Conservation (phyloP, 176 grass and related monocot genomes). For the Hsuehochloa calcarea region DNA sequence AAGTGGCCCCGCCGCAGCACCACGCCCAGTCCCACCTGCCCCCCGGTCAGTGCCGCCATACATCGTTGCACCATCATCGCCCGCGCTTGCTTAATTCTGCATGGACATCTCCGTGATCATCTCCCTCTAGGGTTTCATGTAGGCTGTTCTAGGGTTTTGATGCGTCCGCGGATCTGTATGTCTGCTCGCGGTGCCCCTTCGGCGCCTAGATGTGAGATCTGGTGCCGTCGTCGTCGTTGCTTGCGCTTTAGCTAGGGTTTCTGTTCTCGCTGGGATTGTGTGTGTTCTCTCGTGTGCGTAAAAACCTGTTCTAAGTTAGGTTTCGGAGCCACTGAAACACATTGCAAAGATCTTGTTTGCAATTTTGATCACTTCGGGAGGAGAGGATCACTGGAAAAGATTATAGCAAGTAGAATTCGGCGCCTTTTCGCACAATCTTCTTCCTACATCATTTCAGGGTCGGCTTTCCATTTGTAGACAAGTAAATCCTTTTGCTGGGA, state of each 20-base stretch:
- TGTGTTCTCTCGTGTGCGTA: not conserved
- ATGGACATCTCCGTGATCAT: not conserved
- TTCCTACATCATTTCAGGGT: not conserved
- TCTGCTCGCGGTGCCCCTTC: not conserved
- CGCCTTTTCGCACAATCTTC: not conserved
- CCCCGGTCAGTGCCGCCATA: constrained; percentile 20
- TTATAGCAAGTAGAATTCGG: not conserved
- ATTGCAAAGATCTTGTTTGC: not conserved
- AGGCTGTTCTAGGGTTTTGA: constrained; percentile 30
- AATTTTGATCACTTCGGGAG: not conserved
- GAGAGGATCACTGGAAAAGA: not conserved
- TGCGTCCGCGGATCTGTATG: constrained; percentile 12
- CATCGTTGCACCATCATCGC: not conserved
- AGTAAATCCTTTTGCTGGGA: not conserved
- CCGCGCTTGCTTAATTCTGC: not conserved
- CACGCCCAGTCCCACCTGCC: constrained; percentile 18
- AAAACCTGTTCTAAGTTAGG: not conserved
- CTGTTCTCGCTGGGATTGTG: not conserved
- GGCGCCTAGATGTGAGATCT: constrained; percentile 4
- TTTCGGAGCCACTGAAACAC: not conserved
- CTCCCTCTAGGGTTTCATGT: not conserved
- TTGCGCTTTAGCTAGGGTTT: not conserved
- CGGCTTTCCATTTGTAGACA: not conserved
- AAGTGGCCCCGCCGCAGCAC: not conserved
- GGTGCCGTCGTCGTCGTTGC: not conserved